Conservation (phyloP, 192 early-diverging fungal genomes). For the Lobosporangium transversale region DNA sequence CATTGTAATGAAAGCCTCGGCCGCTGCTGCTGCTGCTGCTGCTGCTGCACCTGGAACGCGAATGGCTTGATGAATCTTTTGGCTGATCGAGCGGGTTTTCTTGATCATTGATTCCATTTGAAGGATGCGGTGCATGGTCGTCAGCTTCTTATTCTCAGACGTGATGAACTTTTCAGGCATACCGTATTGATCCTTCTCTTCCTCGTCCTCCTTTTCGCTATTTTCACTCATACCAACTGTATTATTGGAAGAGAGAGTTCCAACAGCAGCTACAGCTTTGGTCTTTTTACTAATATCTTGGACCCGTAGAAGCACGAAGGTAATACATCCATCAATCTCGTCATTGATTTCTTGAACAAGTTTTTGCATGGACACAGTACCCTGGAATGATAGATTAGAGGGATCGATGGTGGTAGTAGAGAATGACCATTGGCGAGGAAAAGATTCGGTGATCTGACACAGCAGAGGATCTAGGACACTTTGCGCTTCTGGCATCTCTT, state of each 20-base stretch:
- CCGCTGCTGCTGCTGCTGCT: conserved; percentile 17
- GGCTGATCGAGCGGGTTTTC: conserved; percentile 41
- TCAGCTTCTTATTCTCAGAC: conserved; percentile 51
- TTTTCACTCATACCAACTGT: conserved; percentile 55
- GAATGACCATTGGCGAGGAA: conserved; percentile 30
- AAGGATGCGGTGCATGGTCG: conserved; percentile 31
- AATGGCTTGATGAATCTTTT: conserved; percentile 26
- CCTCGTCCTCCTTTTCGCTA: conserved; percentile 56
- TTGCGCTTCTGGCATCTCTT: conserved; percentile 40
- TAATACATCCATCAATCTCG: conserved; percentile 44
- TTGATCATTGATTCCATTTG: conserved; percentile 54
- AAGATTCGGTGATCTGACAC: conserved; percentile 51
- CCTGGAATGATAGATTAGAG: conserved; percentile 18
- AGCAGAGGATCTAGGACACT: conserved; percentile 52
- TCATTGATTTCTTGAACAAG: conserved; percentile 43
- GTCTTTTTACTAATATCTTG: conserved; percentile 37
- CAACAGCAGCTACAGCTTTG: conserved; percentile 9
- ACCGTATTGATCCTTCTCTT: conserved; percentile 53
- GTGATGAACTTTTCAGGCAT: conserved; percentile 61
- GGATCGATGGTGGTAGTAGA: not conserved
- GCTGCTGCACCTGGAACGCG: conserved; percentile 1
- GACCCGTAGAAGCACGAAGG: conserved; percentile 47
- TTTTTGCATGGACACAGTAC: conserved; percentile 23
- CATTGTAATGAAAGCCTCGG: conserved; percentile 46
- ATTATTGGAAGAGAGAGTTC: too few species aligned